A percentile compares a stretch with the other conserved stretches of the same genome.
Evolutionary conservation across 768 basidiomycete genomes (phyloP).

Genomic region (Gautieria morchelliformis): DNA sequence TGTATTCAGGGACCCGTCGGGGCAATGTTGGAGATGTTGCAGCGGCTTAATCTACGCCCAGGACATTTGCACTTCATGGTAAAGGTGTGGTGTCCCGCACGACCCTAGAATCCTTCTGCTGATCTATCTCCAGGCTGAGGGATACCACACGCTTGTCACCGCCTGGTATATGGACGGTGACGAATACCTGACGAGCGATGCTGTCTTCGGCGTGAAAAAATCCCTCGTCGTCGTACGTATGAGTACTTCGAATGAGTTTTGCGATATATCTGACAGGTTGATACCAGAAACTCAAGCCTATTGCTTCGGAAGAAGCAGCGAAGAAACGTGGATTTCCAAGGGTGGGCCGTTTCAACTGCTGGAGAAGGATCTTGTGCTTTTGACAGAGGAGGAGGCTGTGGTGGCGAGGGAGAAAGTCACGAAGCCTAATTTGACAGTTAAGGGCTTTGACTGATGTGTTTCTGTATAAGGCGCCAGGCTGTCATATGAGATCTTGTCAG

Average conservation of each 20-base stretch:
- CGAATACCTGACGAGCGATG: slow-evolving; percentile 54
- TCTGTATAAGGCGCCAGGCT: no score
- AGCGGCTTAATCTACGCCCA: slow-evolving; percentile 69
- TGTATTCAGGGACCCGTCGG: slow-evolving; percentile 57
- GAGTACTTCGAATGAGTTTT: no score
- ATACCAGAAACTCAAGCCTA: slow-evolving; percentile 39
- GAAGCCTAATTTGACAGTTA: neutral
- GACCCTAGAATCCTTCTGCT: neutral
- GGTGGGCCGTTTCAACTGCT: slow-evolving; percentile 40
- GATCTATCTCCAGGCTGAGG: slow-evolving; percentile 35
- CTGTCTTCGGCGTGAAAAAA: slow-evolving; percentile 75
- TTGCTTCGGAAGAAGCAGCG: slow-evolving; percentile 45
- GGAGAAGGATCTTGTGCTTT: slow-evolving; percentile 35
- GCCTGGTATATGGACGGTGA: slow-evolving; percentile 70
- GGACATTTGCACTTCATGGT: slow-evolving; percentile 73
- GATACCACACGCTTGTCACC: slow-evolving; percentile 63
- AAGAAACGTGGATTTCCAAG: slow-evolving; percentile 44
- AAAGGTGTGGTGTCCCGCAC: no score
- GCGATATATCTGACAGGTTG: neutral
- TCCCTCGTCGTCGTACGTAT: slow-evolving; percentile 63
- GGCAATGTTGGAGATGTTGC: slow-evolving; percentile 40
- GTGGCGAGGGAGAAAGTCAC: slow-evolving; percentile 15
- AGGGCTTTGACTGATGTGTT: no score
- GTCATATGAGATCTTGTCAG: no score
- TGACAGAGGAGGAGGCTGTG: slow-evolving; percentile 32